Evolutionary conservation across 2,329 filamentous ascomycete species (phyloP).

Genomic region (Pseudogymnoascus sp.): DNA sequence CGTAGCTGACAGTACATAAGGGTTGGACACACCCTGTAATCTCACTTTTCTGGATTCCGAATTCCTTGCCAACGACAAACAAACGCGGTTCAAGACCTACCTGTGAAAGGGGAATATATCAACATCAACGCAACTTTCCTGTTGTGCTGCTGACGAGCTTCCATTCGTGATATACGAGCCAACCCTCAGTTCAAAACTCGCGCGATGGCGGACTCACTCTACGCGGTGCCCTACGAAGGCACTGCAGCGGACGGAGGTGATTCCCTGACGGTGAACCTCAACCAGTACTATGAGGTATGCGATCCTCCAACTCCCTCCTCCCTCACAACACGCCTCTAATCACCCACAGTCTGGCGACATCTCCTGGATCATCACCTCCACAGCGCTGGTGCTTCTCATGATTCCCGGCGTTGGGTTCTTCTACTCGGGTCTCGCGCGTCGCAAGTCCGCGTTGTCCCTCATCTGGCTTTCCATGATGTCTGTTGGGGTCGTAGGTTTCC

Average conservation of each 20-base stretch:
- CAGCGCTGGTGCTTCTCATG: slow-evolving; percentile 82
- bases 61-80: background rate
- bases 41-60: background rate
- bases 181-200: background rate
- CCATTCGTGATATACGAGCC: background rate
- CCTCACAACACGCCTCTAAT: slow-evolving; percentile 2
- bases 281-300: slow-evolving; percentile 73
- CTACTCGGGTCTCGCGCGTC: slow-evolving; percentile 80
- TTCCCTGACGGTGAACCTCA: slow-evolving; percentile 59
- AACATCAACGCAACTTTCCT: background rate
- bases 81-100: background rate
- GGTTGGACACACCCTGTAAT: background rate
- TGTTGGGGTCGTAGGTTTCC: slow-evolving; percentile 73
- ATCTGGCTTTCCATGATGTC: slow-evolving; percentile 91
- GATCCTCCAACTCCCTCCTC: background rate
- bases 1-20: background rate
- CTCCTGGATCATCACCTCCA: slow-evolving; percentile 73
- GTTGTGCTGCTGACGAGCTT: background rate
- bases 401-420: slow-evolving; percentile 89
- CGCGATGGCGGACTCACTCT: slow-evolving; percentile 17
- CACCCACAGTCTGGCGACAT: slow-evolving; percentile 64
- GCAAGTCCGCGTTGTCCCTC: slow-evolving; percentile 81
- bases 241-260: slow-evolving; percentile 52
- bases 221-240: slow-evolving; percentile 42
- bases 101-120: background rate